phyloP scores from a whole-genome alignment of 1,284 basidiomycete species.

The Marasmius oreades region DNA sequence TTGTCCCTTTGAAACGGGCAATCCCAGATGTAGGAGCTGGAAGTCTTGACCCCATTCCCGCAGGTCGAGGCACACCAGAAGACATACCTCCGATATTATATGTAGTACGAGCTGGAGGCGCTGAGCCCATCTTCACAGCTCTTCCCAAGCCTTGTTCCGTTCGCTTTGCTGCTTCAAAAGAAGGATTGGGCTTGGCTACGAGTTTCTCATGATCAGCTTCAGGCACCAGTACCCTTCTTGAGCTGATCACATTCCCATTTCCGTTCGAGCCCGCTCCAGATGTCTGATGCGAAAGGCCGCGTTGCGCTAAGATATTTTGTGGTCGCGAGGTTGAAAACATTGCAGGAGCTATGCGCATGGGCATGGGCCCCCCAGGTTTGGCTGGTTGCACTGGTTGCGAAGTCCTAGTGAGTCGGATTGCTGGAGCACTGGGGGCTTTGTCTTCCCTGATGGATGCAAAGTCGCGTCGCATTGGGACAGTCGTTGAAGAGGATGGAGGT shows the following conservation, averaged over 20 bases:
- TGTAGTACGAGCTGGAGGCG: neutral
- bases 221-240: neutral
- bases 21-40: neutral
- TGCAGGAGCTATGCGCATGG: slow-evolving; percentile 2
- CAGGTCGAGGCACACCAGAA: slow-evolving; percentile 1
- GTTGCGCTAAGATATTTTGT: neutral
- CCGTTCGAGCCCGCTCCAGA: neutral
- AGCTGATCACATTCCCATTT: neutral
- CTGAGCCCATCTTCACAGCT: neutral
- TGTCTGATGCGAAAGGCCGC: too few species aligned
- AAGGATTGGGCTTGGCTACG: neutral
- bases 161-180: neutral
- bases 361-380: neutral
- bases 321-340: too few species aligned
- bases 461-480: neutral
- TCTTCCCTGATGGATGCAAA: neutral
- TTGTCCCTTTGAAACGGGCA: neutral
- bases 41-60: neutral
- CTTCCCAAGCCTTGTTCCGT: neutral
- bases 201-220: neutral
- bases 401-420: neutral
- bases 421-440: neutral
- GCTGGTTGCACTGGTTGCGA: neutral
- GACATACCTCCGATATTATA: neutral
- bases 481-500: neutral